These are phyloP conservation scores for Neobulgaria alba DNA, from an alignment of 2,329 filamentous ascomycete genomes.

Conservation along the genomic window DNA sequence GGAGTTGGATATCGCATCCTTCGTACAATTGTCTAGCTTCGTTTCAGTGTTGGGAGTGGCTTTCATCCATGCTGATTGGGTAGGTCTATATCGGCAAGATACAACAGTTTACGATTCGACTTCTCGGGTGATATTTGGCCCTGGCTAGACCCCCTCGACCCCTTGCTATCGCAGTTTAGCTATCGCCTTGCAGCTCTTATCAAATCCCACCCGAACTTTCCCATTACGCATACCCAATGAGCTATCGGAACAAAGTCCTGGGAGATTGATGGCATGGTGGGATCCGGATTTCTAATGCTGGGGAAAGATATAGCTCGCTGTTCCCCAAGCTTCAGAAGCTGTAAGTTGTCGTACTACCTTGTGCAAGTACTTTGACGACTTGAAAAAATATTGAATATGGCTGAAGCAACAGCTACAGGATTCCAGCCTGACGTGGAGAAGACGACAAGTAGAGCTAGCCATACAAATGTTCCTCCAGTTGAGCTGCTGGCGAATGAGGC, in stretches of 20 bases:
- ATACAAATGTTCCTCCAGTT: slow-evolving; percentile 11
- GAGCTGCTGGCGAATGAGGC: slow-evolving; percentile 23
- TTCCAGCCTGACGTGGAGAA: slow-evolving; percentile 17
- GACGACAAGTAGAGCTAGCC: slow-evolving; percentile 12
- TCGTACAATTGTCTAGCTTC: no score
- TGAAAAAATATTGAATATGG: slow-evolving; percentile 7
- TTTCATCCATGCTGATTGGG: no score
- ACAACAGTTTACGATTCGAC: no score
- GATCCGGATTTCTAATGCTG: background rate
- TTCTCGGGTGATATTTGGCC: no score
- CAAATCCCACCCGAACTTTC: slow-evolving; percentile 7
- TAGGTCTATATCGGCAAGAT: no score
- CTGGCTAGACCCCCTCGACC: no score
- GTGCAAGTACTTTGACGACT: no score
- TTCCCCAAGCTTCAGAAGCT: no score
- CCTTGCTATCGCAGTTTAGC: background rate
- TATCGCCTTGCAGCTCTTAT: slow-evolving; percentile 17
- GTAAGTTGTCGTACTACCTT: no score
- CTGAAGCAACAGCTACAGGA: slow-evolving; percentile 2
- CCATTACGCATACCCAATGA: slow-evolving; percentile 9
- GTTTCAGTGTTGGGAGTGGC: no score
- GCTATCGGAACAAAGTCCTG: background rate
- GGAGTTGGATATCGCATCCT: no score
- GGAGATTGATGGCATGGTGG: slow-evolving; percentile 7
- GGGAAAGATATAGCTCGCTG: background rate